Percentiles rank a stretch among this genome's conserved stretches.
These are phyloP conservation scores for Pythium inflatum DNA, from an alignment of 352 stramenopile species.

Conservation along the genomic window DNA sequence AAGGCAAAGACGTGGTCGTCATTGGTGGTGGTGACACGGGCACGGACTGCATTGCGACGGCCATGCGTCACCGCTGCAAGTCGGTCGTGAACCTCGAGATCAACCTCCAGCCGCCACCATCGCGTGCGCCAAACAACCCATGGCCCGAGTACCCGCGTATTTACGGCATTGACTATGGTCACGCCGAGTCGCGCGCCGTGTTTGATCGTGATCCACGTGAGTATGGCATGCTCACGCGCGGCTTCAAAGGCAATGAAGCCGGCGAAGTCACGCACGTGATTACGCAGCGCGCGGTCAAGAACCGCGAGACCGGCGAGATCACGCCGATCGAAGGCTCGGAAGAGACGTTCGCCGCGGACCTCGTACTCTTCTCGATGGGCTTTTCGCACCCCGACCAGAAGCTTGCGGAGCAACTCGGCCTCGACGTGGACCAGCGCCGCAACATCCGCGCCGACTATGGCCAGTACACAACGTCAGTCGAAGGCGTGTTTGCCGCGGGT, in stretches of 20 bases:
- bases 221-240: conserved; percentile 79
- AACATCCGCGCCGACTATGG: conserved; percentile 95
- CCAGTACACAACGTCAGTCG: conserved; percentile 93
- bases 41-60: conserved; percentile 98
- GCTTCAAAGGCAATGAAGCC: conserved; percentile 77
- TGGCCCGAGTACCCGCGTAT: conserved; percentile 98
- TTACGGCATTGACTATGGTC: conserved; percentile 98
- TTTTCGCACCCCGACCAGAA: conserved; percentile 95
- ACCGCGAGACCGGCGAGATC: conserved; percentile 78
- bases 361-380: conserved; percentile 98
- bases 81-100: conserved; percentile 97
- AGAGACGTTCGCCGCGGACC: conserved; percentile 92
- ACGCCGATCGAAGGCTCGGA: conserved; percentile 85
- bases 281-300: conserved; percentile 48
- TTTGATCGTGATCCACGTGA: conserved; percentile 91
- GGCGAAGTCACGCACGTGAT: conserved; percentile 82
- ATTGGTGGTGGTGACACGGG: conserved; percentile 97
- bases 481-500: conserved; percentile 97
- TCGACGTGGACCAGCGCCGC: conserved; percentile 93
- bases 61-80: conserved; percentile 96
- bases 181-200: conserved; percentile 94
- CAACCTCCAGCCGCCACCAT: conserved; percentile 90
- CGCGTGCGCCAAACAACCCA: conserved; percentile 93
- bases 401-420: conserved; percentile 85
- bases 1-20: conserved; percentile 98